Base-by-base conservation (phyloP, 768 basidiomycete genomes). In the Termitomyces sp. region DNA sequence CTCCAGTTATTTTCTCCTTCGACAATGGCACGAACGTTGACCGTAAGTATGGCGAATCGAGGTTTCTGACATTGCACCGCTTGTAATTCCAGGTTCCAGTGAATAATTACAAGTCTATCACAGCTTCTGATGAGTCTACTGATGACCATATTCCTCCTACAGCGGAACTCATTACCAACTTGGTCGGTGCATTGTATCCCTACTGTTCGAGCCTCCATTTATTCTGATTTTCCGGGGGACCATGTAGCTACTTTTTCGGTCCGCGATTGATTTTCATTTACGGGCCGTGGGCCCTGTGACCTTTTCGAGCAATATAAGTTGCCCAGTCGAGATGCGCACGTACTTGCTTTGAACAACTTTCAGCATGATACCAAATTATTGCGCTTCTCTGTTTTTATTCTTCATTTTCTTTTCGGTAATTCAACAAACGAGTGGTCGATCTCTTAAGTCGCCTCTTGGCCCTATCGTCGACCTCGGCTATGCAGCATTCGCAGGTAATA, bases 401-500 rank as follows among this genome's bases (percentile, higher is more conserved):
- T 52, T 39, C 26, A 6, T 51, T 37, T 14, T 20, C 18, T 13
- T 27, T 30, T 52, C 10, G 6, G 24, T 30, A 10, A 20, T 7
- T 14, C 26, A 30, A 26, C 37, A 30, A 52, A 22, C 53, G 22
- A n/a, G 16, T 13, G 43, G 54, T n/a, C 26, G 6, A 52, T 20
- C 51, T 40, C 37, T 52, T 26, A 27, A 7, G 37, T 52, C 51
- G 36, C n/a, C 51, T 37, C 65, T 74, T 18, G 70, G 74, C 2
- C 77, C 75, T n/a, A 71, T 78, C 27, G 69, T 80, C 27, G 62
- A 74, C 57, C 50, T 78, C 13, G 73, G 73, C n/a, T 79, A 77
- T 63, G 74, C 73, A 18, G 71, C 74, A 1, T 77, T 69, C 60
- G 71, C 71, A 16, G 78, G 78, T 10, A 79, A 78, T 45, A 66